Evolutionary conservation across 345 rosid genomes (phyloP).

Genomic region (Hypericum androsaemum): DNA sequence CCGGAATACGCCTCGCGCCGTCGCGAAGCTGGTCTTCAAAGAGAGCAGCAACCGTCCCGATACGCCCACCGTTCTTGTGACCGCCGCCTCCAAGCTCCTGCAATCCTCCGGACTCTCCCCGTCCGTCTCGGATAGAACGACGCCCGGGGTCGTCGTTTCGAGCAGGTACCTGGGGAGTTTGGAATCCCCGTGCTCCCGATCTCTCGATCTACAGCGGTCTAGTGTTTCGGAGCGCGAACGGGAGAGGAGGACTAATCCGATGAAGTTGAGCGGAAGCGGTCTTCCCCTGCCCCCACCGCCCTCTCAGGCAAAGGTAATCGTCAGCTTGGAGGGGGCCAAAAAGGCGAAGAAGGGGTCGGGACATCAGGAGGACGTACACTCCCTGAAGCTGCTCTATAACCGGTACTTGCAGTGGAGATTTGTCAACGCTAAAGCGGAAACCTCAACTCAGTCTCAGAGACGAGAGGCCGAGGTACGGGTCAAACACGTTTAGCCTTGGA

Average conservation of each 20-base stretch:
- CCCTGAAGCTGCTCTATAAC: slow-evolving; percentile 57
- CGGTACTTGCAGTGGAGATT: slow-evolving; percentile 79
- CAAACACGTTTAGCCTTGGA: too few species aligned
- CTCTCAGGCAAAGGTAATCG: slow-evolving; percentile 24
- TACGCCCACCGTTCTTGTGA: slow-evolving; percentile 21
- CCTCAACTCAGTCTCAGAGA: slow-evolving; percentile 41
- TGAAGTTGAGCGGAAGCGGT: slow-evolving; percentile 9
- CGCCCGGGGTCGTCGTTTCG: slow-evolving; percentile 21
- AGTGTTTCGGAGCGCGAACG: slow-evolving; percentile 15
- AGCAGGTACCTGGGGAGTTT: slow-evolving; percentile 13
- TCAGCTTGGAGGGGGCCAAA: slow-evolving; percentile 12
- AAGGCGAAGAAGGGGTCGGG: slow-evolving; percentile 34
- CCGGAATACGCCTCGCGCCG: slow-evolving; percentile 17
- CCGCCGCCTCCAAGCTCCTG: slow-evolving; percentile 61
- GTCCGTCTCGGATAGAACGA: slow-evolving; percentile 30
- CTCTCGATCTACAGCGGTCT: slow-evolving; percentile 25
- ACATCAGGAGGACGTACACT: slow-evolving; percentile 54
- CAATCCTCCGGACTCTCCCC: too few species aligned
- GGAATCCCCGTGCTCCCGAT: slow-evolving; percentile 27
- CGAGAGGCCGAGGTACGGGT: slow-evolving; percentile 66
- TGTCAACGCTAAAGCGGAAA: slow-evolving; percentile 66
- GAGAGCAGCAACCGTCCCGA: slow-evolving; percentile 26
- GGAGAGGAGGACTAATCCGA: slow-evolving; percentile 1
- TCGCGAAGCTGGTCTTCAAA: slow-evolving; percentile 19
- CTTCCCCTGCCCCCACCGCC: slow-evolving; percentile 49